These are phyloP conservation scores for Penicillium subrubescens DNA, from an alignment of 495 filamentous ascomycete genomes.

Conservation along the genomic window DNA sequence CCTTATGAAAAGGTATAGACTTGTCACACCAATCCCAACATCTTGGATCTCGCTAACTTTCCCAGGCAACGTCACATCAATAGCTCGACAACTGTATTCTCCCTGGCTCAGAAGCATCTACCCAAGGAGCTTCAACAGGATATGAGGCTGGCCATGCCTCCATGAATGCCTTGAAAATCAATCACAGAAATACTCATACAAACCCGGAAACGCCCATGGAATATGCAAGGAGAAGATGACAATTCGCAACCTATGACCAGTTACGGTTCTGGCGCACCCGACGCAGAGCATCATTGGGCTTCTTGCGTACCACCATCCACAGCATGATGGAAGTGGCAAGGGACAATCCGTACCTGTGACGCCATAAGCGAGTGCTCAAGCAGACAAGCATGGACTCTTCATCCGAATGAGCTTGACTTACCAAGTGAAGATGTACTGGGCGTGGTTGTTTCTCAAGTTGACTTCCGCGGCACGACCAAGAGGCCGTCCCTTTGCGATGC, in stretches of 20 bases:
- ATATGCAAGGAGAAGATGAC: slow-evolving; percentile 15
- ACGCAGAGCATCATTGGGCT: slow-evolving; percentile 69
- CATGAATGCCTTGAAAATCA: slow-evolving; percentile 32
- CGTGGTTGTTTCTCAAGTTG: slow-evolving; percentile 92
- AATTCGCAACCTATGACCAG: slow-evolving; percentile 55
- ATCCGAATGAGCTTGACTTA: slow-evolving; percentile 45
- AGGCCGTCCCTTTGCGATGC: slow-evolving; percentile 79
- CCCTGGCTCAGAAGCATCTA: slow-evolving; percentile 77
- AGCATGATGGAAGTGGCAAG: slow-evolving; percentile 91
- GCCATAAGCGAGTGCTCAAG: slow-evolving; percentile 22
- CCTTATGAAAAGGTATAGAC: slow-evolving; percentile 71
- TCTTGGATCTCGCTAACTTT: slow-evolving; percentile 30
- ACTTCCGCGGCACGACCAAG: slow-evolving; percentile 91
- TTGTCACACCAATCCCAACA: slow-evolving; percentile 14
- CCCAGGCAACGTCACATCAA: slow-evolving; percentile 77
- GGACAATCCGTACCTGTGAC: slow-evolving; percentile 79
- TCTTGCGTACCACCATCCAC: slow-evolving; percentile 87
- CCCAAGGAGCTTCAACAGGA: slow-evolving; percentile 82
- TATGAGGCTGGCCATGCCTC: slow-evolving; percentile 69
- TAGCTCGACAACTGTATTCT: slow-evolving; percentile 73
- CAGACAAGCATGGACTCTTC: background rate
- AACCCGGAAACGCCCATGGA: slow-evolving; percentile 26
- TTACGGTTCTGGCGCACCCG: slow-evolving; percentile 79
- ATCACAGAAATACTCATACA: slow-evolving; percentile 19
- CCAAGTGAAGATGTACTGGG: slow-evolving; percentile 99